These are phyloP conservation scores for Chlorencoelia australis DNA, from an alignment of 2,329 filamentous ascomycete genomes.

Conservation along the genomic window DNA sequence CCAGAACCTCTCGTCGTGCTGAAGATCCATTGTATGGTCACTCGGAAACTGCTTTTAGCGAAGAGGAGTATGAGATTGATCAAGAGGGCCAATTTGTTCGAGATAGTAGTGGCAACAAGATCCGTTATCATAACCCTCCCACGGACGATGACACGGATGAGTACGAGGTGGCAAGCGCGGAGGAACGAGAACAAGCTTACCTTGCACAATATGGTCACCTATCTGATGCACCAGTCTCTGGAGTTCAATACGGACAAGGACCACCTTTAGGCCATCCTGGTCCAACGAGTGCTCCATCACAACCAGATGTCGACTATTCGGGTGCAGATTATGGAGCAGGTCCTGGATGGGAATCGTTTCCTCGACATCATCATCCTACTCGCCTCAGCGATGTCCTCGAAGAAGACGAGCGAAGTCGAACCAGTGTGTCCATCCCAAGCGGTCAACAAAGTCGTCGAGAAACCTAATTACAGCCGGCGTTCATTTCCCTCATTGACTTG, in stretches of 20 bases:
- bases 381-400: slow-evolving; percentile 81
- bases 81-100: slow-evolving; percentile 49
- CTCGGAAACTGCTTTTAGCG: slow-evolving; percentile 56
- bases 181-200: slow-evolving; percentile 20
- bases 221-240: slow-evolving; percentile 16
- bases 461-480: too few species aligned
- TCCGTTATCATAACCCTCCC: slow-evolving; percentile 36
- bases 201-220: slow-evolving; percentile 17
- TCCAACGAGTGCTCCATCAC: slow-evolving; percentile 11
- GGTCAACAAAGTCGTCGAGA: too few species aligned
- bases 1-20: slow-evolving; percentile 4
- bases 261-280: slow-evolving; percentile 10
- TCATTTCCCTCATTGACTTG: too few species aligned
- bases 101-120: slow-evolving; percentile 50
- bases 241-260: slow-evolving; percentile 21
- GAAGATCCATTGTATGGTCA: slow-evolving; percentile 30
- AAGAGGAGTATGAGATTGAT: slow-evolving; percentile 63
- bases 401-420: slow-evolving; percentile 71
- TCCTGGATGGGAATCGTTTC: slow-evolving; percentile 65
- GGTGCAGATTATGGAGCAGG: slow-evolving; percentile 54
- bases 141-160: slow-evolving; percentile 47
- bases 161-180: slow-evolving; percentile 37
- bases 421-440: slow-evolving; percentile 39
- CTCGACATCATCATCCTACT: slow-evolving; percentile 78
- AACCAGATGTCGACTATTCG: slow-evolving; percentile 50